Evolutionary conservation across 108 stramenopile species (phyloP), one percentile per base, ranked within the genome.

Genomic region (Pseudonitzschia delicatissima): DNA sequence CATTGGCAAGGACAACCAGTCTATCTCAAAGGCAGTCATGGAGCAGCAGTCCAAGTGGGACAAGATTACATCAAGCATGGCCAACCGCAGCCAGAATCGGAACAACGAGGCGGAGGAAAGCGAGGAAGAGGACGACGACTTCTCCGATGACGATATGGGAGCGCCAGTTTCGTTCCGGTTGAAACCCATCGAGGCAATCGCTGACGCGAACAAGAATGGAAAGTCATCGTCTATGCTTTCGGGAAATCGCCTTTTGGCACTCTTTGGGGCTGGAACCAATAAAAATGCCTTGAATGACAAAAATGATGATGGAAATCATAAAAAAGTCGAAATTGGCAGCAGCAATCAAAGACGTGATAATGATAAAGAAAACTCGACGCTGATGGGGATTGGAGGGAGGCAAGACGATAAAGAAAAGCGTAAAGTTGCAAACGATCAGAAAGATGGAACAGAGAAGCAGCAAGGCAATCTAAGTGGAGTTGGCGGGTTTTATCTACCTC

Each of bases 181-280:
- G 53, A 55, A 33, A 18, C 0, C 29, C 53, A 18, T 21, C 20
- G 47, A 48, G 47, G 3, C 47, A 18, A 8, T 23, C 21, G 8
- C 47, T 7, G 20, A 23, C 47, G 20, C 21, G 21, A 17, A 2
- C 17, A 23, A 18, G 6, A 23, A 48, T 1, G 4, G 7, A 21
- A 2, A 48, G 7, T 32, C 53, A 27, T 49, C 48, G 1, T 49
- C 48, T 23, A 7, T 23, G 48, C n/a, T 29, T 0, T 20, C 48
- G 11, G 53, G 53, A 27, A 55, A 55, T 27, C 53, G 31, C 23
- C 34, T 70, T 3, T 29, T 70, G 48, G 69, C 69, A 18, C 69
- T 70, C 35, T 70, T 70, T 51, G 69, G 69, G 20, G 61, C 61
- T 3, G 69, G 4, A 33, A 17, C 66, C 53, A 55, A 13, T 28